These are phyloP conservation scores for Stellera chamaejasme DNA, from an alignment of 345 rosid species.

Conservation along the genomic window DNA sequence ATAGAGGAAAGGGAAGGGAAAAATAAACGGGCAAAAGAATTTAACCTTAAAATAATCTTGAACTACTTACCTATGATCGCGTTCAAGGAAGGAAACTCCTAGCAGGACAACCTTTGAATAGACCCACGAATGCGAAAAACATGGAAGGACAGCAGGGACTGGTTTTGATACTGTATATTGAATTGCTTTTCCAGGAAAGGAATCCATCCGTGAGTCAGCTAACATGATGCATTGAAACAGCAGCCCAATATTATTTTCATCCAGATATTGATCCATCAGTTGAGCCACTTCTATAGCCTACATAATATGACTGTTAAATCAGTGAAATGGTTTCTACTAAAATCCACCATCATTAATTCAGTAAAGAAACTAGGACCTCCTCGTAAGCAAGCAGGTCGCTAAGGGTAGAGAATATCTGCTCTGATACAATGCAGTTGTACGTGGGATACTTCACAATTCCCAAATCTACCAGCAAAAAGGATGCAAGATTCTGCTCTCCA, in stretches of 20 bases:
- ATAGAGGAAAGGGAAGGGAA: too few species aligned
- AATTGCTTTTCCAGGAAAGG: conserved; percentile 18
- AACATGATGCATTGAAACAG: conserved; percentile 56
- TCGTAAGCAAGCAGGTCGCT: conserved; percentile 69
- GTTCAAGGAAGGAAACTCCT: conserved; percentile 85
- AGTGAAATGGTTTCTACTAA: conserved; percentile 4
- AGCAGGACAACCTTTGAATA: conserved; percentile 76
- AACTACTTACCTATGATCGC: conserved; percentile 55
- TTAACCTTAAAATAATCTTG: too few species aligned
- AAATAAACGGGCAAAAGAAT: too few species aligned
- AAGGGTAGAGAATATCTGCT: conserved; percentile 45
- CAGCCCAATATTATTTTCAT: conserved; percentile 35
- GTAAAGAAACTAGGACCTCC: conserved; percentile 50
- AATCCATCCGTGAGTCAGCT: conserved; percentile 44
- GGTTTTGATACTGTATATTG: conserved; percentile 23
- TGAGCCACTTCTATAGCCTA: conserved; percentile 96
- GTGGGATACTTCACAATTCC: conserved; percentile 75
- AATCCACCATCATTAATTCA: neutral
- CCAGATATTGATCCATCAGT: conserved; percentile 79
- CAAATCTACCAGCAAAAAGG: conserved; percentile 75
- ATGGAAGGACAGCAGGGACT: conserved; percentile 20
- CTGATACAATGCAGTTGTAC: conserved; percentile 55
- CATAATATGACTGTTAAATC: conserved; percentile 10
- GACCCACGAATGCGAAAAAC: conserved; percentile 74
- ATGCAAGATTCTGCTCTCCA: conserved; percentile 78